These are phyloP conservation scores for Chenopodium suecicum DNA, from an alignment of 148 eudicot genomes.

Conservation along the genomic window DNA sequence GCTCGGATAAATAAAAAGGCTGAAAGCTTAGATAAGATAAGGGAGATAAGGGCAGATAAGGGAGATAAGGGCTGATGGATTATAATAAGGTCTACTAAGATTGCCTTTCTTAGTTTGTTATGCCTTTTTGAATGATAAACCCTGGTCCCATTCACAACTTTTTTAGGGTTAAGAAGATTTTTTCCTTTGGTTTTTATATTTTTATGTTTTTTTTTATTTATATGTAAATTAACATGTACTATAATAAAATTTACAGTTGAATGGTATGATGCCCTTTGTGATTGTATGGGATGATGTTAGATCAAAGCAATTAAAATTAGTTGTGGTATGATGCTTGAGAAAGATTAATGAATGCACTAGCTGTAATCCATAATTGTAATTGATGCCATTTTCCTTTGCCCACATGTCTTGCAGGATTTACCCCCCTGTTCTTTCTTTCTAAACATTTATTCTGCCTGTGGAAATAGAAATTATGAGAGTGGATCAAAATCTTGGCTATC, in stretches of 20 bases:
- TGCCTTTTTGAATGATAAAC: background rate
- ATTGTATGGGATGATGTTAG: background rate
- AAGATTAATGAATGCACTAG: background rate
- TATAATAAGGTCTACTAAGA: no score
- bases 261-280: background rate
- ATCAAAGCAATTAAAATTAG: no score
- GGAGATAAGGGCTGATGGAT: no score
- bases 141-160: background rate
- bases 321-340: background rate
- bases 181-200: background rate
- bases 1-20: no score
- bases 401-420: conserved; percentile 58
- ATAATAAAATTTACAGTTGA: no score
- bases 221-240: no score
- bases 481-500: conserved; percentile 57
- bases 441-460: conserved; percentile 32
- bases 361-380: background rate
- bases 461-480: conserved; percentile 24
- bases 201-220: no score
- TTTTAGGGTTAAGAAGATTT: background rate
- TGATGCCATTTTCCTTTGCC: background rate
- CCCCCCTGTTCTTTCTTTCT: conserved; percentile 45
- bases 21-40: no score
- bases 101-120: background rate
- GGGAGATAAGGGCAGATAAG: no score